Evolutionary conservation across 768 basidiomycete genomes (phyloP).

Genomic region (Collybiopsis luxurians): DNA sequence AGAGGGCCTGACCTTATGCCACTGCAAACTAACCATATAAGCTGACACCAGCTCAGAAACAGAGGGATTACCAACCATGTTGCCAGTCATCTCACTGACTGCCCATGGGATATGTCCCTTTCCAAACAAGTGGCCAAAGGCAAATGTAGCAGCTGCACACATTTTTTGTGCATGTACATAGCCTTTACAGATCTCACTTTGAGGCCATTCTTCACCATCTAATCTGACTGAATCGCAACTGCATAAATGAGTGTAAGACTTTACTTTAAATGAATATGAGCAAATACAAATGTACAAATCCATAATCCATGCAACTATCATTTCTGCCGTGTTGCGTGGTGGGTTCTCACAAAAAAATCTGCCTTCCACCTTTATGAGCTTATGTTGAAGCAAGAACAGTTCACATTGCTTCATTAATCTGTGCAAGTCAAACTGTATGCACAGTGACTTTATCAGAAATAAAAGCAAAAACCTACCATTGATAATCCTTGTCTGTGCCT

Average conservation of each 20-base stretch:
- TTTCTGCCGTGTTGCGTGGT: conserved; percentile 12
- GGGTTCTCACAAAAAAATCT: conserved; percentile 19
- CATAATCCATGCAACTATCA: conserved; percentile 29
- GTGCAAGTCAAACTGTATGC: background rate
- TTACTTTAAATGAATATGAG: background rate
- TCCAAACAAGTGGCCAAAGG: conserved; percentile 25
- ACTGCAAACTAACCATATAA: conserved; percentile 25
- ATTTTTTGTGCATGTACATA: conserved; percentile 36
- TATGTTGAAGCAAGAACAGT: conserved; percentile 14
- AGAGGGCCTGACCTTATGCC: conserved; percentile 20
- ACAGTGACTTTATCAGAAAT: too few species aligned
- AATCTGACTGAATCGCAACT: conserved; percentile 26
- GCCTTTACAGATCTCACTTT: conserved; percentile 8
- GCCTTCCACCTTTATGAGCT: conserved; percentile 15
- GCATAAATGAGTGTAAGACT: background rate
- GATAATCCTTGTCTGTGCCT: conserved; percentile 25
- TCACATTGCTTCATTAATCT: conserved; percentile 18
- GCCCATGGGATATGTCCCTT: too few species aligned
- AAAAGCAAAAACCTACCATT: conserved; percentile 23
- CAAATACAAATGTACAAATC: conserved; percentile 11
- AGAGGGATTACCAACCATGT: conserved; percentile 28
- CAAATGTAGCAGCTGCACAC: conserved; percentile 27
- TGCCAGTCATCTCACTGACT: conserved; percentile 23
- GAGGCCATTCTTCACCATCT: conserved; percentile 21
- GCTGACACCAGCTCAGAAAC: conserved; percentile 21